Base-by-base conservation (phyloP, 2,329 filamentous ascomycete genomes). In the Lachnellula hyalina region DNA sequence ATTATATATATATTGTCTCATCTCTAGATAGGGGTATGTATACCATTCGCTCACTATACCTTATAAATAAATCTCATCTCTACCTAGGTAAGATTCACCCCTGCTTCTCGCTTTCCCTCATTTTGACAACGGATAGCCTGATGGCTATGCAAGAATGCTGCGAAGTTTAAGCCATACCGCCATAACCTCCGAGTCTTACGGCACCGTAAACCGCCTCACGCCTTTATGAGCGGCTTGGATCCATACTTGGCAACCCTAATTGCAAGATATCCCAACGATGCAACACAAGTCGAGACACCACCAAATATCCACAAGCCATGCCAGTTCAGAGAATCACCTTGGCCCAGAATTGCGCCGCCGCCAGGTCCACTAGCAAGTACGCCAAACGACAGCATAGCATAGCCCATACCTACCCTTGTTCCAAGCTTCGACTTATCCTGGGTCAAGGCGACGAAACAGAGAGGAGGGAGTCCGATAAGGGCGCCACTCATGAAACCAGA, bases 401-500 rank as follows among this genome's bases (percentile, higher is more conserved):
- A 58, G 2, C 53, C 56, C 63, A 52, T 67, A 55, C 75, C 74
- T 17, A 76, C 71, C 7, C 74, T 66, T 1, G 72, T 75, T 5
- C 76, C 76, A 14, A 77, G 63, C 55, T 69, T 72, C 17, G 66
- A 61, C 58, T 72, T 72, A 58, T 77, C 68, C 17, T 63, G 53
- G 0, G 73, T 76, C n/a, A 77, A 60, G 2, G 58, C 61, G 6
- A 69, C 67, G 51, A 77, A 72, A 47, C 69, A 67, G 1, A 74
- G 68, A 1, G 74, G 70, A 5, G 73, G 72, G 35, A 77, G 61
- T 1, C 72, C 67, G 47, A 76, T 70, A 61, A 76, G 69, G 40
- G 72, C 72, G 44, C 75, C 75, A 28, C 68, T 71, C 2, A 77
- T 77, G 47, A 88, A 73, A 1, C 87, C 87, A 63, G 86, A 88